These are phyloP conservation scores for Lentinula sp. DNA, from an alignment of 768 basidiomycete genomes.

Conservation along the genomic window DNA sequence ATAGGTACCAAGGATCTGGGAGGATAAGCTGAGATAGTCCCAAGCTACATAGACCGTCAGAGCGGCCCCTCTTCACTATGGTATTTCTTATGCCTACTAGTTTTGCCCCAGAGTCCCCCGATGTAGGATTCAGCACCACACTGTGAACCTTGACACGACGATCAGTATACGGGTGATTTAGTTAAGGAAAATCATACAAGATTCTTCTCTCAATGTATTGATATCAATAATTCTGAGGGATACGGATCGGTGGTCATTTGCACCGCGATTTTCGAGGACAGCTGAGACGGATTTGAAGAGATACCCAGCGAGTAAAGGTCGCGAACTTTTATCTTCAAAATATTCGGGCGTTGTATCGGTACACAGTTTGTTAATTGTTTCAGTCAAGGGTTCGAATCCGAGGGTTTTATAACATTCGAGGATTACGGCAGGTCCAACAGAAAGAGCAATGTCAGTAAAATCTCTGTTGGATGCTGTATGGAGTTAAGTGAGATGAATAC, in stretches of 20 bases:
- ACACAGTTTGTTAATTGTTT: background rate
- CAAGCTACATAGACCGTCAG: background rate
- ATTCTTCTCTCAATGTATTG: too few relatives aligned
- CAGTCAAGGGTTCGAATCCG: conserved; percentile 1
- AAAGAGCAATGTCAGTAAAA: conserved; percentile 1
- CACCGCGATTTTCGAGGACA: background rate
- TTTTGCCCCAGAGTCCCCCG: background rate
- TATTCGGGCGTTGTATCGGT: background rate
- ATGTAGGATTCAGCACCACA: background rate
- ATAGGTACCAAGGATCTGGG: background rate
- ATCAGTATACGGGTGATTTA: background rate
- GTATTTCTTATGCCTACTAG: background rate
- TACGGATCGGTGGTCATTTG: background rate
- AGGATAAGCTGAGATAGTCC: conserved; percentile 1
- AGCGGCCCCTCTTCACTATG: background rate
- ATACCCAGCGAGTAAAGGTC: background rate
- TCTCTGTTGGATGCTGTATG: background rate
- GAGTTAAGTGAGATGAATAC: background rate
- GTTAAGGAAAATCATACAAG: background rate
- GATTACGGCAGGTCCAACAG: conserved; percentile 4
- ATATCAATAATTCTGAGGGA: background rate
- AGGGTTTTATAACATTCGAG: conserved; percentile 4
- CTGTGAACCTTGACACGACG: background rate
- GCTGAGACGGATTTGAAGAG: background rate
- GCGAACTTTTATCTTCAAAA: background rate